Evolutionary conservation across 345 rosid genomes (phyloP), one percentile per base, ranked within the genome.

Genomic region (Citrus sinensis): DNA sequence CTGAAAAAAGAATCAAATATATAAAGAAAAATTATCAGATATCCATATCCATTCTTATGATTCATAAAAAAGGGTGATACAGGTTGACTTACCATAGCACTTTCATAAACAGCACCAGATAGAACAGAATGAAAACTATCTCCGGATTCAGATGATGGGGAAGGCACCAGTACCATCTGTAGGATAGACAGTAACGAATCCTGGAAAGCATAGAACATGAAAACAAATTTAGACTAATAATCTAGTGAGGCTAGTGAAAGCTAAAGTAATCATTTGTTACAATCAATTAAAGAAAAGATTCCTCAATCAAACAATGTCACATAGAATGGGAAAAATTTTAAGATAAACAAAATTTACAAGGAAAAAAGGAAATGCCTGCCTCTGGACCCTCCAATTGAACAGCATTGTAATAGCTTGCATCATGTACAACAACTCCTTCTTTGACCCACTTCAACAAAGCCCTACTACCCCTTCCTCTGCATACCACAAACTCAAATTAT

Each of bases 391-490:
- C 93, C 86, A 93, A 76, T 78, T 93, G 98, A 20, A 89, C 80
- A 68, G 90, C 84, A 79, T 82, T 65, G 85, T 83, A 60, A 82
- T 93, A 92, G 80, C 93, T 91, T 29, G 95, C 93, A 87, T 91
- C 97, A 80, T 92, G 99, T 60, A 93, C 80, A 79, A 92, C 87
- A 62, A 82, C 94, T 75, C 95, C 92, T 30, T 87, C 72, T 79
- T 83, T 87, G 79, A 81, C 89, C 88, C 94, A 86, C 85, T 83
- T 92, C 87, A 95, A 83, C 55, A 91, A 71, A 86, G 96, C 96
- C 86, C 99, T 91, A 30, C 94, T 91, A 35, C 98, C 97, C 75
- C 87, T 93, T 81, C 99, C 98, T 69, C 99, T 93, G 82, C 85
- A 79, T 74, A 66, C 86, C 29, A 83, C 74, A 85, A 40, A 70